Evolutionary conservation across 495 filamentous ascomycete species (phyloP), one percentile per base, ranked within the genome.

Genomic region (Cetradonia linearis): DNA sequence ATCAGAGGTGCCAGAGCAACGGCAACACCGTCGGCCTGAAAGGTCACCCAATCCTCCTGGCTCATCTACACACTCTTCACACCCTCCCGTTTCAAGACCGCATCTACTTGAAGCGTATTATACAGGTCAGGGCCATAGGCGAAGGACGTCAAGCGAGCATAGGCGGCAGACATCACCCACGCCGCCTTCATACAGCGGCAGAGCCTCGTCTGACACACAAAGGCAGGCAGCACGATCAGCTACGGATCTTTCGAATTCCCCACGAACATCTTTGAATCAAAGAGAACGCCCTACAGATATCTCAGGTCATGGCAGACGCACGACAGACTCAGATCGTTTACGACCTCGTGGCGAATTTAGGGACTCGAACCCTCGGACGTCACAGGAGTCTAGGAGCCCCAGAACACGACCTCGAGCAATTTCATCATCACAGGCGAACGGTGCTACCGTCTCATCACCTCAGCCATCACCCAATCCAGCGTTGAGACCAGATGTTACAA

Each of bases 161-260:
- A 55, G 68, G 44, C 58, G 64, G 44, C 68, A 65, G 28, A 69
- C 69, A 30, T 70, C 68, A 13, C 69, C 69, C 10, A 59, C 59
- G 20, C 56, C 65, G 13, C 28, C 65, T 30, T 49, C 57, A 6
- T 60, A 63, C 16, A 59, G 50, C 53, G 47, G 50, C 33, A 56
- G 71, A 27, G 62, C 72, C 5, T 63, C 74, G 3, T 70, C 76
- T 40, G 62, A 70, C 18, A 73, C 75, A 8, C 56, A 69, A 31
- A 72, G 71, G 52, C 73, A 76, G 55, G 75, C 77, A 54, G 70
- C 77, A 16, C 74, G 78, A 33, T 85, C 84, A 40, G 76, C 79
- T 52, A 85, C 81, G 10, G 86, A 89, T 63, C 70, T 87, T 2
- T 73, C 71, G n/a, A 66, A 76, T 20, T 67, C 76, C 60, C 68